A percentile compares a stretch with the other conserved stretches of the same genome.
These are phyloP conservation scores for Morella rubra DNA, from an alignment of 306 rosid genomes.

Conservation along the genomic window DNA sequence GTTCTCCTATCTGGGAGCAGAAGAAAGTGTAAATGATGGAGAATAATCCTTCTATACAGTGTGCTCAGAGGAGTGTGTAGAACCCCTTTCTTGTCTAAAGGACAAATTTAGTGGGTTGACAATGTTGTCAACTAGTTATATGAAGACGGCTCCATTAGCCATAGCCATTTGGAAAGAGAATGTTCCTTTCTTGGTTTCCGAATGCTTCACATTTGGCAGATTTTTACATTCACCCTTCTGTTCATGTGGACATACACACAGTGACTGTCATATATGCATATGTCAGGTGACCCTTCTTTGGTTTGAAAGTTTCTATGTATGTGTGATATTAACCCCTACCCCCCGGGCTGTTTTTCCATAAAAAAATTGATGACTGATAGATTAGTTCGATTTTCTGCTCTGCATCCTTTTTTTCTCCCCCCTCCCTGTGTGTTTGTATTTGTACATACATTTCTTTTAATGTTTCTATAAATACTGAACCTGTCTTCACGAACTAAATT, in stretches of 20 bases:
- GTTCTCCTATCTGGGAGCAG: background rate
- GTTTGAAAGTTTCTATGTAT: background rate
- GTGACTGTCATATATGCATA: background rate
- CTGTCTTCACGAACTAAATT: background rate
- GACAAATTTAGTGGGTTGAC: background rate
- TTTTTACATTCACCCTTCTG: background rate
- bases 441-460: background rate
- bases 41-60: background rate
- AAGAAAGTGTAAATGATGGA: background rate
- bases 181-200: background rate
- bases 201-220: background rate
- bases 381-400: background rate
- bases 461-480: background rate
- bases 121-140: background rate
- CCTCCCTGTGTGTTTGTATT: background rate
- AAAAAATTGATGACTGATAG: background rate
- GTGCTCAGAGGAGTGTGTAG: background rate
- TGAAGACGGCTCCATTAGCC: background rate
- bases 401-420: constrained; percentile 7
- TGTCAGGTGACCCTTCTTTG: too few relatives aligned
- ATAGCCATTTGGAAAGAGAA: background rate
- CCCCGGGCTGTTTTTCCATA: background rate
- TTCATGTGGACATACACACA: background rate
- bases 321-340: background rate
- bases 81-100: background rate